phyloP scores from a whole-genome alignment of 2,329 filamentous ascomycete genomes.

The Diaporthe vaccinii region DNA sequence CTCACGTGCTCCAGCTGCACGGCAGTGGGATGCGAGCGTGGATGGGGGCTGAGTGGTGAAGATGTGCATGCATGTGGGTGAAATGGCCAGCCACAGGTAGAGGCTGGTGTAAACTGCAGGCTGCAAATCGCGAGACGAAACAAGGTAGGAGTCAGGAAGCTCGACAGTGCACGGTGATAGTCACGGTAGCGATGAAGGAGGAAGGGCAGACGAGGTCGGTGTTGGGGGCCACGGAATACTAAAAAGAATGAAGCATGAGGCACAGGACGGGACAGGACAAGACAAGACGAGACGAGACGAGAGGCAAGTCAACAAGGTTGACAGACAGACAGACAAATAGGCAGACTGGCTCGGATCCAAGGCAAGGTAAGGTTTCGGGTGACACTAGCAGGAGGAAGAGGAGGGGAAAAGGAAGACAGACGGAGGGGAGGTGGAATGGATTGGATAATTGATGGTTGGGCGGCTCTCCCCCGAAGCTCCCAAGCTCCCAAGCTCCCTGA shows the following conservation, averaged over 20 bases:
- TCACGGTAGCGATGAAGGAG: neutral
- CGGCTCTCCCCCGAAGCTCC: constrained; percentile 12
- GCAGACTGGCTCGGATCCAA: constrained; percentile 4
- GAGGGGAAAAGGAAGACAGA: neutral
- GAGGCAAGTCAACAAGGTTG: constrained; percentile 1
- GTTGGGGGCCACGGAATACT: neutral
- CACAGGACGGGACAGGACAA: neutral
- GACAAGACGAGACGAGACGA: neutral
- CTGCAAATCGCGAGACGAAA: neutral
- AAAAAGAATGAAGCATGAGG: neutral
- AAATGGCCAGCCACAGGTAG: neutral
- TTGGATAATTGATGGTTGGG: constrained; percentile 18
- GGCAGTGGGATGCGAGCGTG: constrained; percentile 13
- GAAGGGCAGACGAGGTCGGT: neutral
- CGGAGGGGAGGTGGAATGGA: neutral
- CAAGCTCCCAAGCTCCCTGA: constrained; percentile 15
- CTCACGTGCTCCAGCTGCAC: constrained; percentile 29
- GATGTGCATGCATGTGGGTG: neutral
- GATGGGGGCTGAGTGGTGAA: constrained; percentile 3
- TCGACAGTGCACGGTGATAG: neutral
- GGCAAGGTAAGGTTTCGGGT: constrained; percentile 17
- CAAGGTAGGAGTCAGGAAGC: neutral
- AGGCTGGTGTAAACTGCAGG: neutral
- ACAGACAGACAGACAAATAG: constrained; percentile 1
- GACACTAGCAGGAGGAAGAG: neutral